Percentiles rank a stretch among this genome's conserved stretches.
These are phyloP conservation scores for Neurospora discreta DNA, from an alignment of 495 filamentous ascomycete genomes.

Conservation along the genomic window DNA sequence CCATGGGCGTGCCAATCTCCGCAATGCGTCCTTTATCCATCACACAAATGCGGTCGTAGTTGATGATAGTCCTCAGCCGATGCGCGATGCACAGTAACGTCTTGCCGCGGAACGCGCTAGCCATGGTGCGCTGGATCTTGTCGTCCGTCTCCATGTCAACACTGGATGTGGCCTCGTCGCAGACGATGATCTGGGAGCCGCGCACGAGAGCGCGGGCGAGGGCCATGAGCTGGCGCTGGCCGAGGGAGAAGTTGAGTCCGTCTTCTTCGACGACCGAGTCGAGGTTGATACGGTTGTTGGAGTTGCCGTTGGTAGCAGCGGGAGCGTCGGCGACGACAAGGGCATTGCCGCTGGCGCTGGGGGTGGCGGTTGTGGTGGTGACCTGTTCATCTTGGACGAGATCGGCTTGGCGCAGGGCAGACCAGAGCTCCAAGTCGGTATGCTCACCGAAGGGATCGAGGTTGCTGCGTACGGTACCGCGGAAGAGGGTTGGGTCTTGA, in stretches of 20 bases:
- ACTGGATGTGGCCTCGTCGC: slow-evolving; percentile 85
- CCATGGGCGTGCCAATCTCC: slow-evolving; percentile 68
- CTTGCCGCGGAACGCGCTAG: slow-evolving; percentile 73
- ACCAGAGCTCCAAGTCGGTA: slow-evolving; percentile 79
- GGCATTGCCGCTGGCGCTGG: slow-evolving; percentile 1
- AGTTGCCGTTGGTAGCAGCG: not conserved
- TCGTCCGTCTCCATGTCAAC: slow-evolving; percentile 96
- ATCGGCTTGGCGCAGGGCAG: slow-evolving; percentile 70
- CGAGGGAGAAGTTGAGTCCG: slow-evolving; percentile 91
- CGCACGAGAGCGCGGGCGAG: slow-evolving; percentile 83
- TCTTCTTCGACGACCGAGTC: slow-evolving; percentile 85
- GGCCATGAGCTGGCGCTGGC: slow-evolving; percentile 92
- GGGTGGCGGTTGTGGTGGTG: slow-evolving; percentile 9
- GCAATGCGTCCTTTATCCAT: slow-evolving; percentile 85
- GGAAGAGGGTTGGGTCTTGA: slow-evolving; percentile 91
- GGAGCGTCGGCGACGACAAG: not conserved
- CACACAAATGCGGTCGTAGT: slow-evolving; percentile 92
- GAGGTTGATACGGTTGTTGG: slow-evolving; percentile 54
- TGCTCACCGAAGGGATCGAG: slow-evolving; percentile 89
- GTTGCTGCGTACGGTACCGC: slow-evolving; percentile 80
- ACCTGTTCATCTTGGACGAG: slow-evolving; percentile 46
- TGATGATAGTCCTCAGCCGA: slow-evolving; percentile 77
- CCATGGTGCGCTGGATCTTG: slow-evolving; percentile 89
- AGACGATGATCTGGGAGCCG: slow-evolving; percentile 81
- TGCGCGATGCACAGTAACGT: slow-evolving; percentile 95